Conservation (phyloP, 768 basidiomycete species). For the Lactifluus subvellereus region DNA sequence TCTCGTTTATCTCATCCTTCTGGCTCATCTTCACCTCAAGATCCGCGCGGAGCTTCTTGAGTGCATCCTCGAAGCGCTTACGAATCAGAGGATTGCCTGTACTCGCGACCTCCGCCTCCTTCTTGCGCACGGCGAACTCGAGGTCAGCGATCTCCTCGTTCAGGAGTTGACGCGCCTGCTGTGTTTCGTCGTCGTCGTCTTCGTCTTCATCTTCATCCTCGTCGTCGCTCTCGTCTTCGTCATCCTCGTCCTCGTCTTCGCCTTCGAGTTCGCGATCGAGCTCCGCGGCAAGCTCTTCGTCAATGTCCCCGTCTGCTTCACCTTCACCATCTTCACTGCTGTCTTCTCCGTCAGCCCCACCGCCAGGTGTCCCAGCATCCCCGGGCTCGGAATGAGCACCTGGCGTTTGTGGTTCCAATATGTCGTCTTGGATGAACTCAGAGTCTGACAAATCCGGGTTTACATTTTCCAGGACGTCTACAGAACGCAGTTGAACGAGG, state of each 20-base stretch:
- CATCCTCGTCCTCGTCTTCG: conserved; percentile 55
- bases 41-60: conserved; percentile 83
- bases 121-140: conserved; percentile 83
- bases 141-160: conserved; percentile 88
- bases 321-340: conserved; percentile 53
- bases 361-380: conserved; percentile 54
- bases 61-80: conserved; percentile 91
- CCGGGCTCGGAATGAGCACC: conserved; percentile 61
- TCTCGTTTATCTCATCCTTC: conserved; percentile 73
- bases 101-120: conserved; percentile 73
- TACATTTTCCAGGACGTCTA: conserved; percentile 84
- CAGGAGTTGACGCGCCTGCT: conserved; percentile 70
- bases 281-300: conserved; percentile 84
- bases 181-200: conserved; percentile 70
- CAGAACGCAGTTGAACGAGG: neutral
- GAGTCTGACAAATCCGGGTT: conserved; percentile 89
- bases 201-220: conserved; percentile 68
- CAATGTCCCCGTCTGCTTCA: conserved; percentile 73
- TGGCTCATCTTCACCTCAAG: conserved; percentile 79
- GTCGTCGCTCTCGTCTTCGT: conserved; percentile 57
- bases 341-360: conserved; percentile 50
- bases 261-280: conserved; percentile 79
- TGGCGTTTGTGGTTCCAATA: conserved; percentile 62
- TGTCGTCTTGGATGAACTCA: conserved; percentile 68
- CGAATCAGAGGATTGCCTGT: conserved; percentile 84